Base-by-base conservation (phyloP, 257 asterid genomes). In the Eustoma russellianum region DNA sequence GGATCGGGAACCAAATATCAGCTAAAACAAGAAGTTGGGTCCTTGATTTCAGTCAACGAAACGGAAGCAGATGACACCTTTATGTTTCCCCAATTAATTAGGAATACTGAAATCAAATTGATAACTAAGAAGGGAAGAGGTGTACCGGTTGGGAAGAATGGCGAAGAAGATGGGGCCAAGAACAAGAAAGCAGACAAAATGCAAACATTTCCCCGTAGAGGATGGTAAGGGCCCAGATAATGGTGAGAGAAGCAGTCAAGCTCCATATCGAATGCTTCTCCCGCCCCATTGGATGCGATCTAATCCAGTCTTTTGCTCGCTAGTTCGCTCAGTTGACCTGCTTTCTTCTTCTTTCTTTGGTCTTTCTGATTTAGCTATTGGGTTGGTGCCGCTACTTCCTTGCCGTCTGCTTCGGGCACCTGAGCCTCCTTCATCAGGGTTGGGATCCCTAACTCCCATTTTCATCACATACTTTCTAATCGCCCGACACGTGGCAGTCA, bases 121-220 rank as follows among this genome's bases (percentile, higher is more conserved):
- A 10, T 7, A 11, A 38, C 6, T 38, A 1, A 2, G 43, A 11
- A 11, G 5, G 43, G 43, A 38, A 2, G 12, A 38, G 43, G 12
- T 13, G 64, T 73, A 83, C 88, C 81, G 44, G 53, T 35, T 74
- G 67, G 33, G 67, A 60, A 15, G 63, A 58, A 15, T 57, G 62
- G n/a, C n/a, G n/a, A n/a, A n/a, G n/a, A n/a, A n/a, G n/a, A n/a
- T n/a, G 13, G 57, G 98, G 95, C 98, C 96, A 91, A 59, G 95
- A 80, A 71, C 98, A 91, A 7, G 82, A 56, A 47, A 96, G 96
- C 51, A 79, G 52, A 85, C 87, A 74, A 75, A 78, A 91, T 1
- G 96, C 76, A 50, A 87, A 74, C 96, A 94, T 84, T 74, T 91
- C 98, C 14, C 96, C 98, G 46, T 84, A 91, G 9, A 91, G 82